Conservation (phyloP, 2,329 filamentous ascomycete genomes). For the Talaromyces verruculosus region DNA sequence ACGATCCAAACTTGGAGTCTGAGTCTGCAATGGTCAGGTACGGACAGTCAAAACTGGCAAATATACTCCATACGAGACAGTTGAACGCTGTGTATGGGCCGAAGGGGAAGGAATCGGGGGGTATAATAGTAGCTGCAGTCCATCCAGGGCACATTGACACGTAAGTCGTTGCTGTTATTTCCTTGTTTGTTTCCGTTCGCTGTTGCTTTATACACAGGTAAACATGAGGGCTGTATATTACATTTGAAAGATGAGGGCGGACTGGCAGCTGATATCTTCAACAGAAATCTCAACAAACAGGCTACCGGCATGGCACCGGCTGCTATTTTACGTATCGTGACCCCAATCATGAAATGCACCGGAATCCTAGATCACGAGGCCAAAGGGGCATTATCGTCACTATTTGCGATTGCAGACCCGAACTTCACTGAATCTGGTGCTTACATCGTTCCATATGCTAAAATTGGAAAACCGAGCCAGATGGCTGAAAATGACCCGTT, state of each 20-base stretch:
- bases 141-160: slow-evolving; percentile 2
- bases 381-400: background rate
- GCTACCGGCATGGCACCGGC: background rate
- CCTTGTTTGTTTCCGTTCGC: background rate
- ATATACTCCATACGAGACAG: background rate
- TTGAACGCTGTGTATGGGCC: background rate
- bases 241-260: background rate
- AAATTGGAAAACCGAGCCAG: background rate
- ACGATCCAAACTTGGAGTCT: background rate
- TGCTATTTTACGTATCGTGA: background rate
- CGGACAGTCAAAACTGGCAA: slow-evolving; percentile 7
- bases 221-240: too few species aligned
- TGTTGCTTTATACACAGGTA: background rate
- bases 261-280: background rate
- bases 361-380: background rate
- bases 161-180: background rate
- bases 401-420: background rate
- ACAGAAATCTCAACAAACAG: background rate
- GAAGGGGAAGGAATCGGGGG: background rate
- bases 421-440: background rate
- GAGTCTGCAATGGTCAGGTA: background rate
- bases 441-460: background rate
- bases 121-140: background rate
- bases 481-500: background rate
- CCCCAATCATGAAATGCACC: background rate